Evolutionary conservation across 495 filamentous ascomycete genomes (phyloP), one percentile per base, ranked within the genome.

Genomic region (Hyphodiscus hymeniophilus): DNA sequence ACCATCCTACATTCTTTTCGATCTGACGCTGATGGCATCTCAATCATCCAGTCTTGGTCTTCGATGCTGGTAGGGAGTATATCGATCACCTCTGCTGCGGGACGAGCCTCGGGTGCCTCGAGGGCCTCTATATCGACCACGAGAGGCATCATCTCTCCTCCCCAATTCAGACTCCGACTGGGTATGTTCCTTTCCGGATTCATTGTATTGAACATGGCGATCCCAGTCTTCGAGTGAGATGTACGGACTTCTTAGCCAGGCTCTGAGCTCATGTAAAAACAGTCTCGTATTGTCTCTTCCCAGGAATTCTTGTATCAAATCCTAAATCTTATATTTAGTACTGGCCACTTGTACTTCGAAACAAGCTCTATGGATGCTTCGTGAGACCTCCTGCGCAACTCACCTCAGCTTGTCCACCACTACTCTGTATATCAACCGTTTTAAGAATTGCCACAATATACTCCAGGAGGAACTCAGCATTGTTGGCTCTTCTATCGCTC

Each of bases 401-500:
- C n/a, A n/a, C n/a, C n/a, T 95, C 89, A 0, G 92, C 89, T 50
- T 91, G 84, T 3, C 90, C 89, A 11, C 76, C 75, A 57, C 84
- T 85, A 7, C 81, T 85, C 58, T 89, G 89, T n/a, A 92, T 74
- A 61, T 98, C 91, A 16, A 94, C 81, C 0, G 85, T 88, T 56
- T 89, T 94, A 32, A 98, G 67, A 38, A 98, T 89, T 26, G 85
- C 85, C 38, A 96, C 65, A 46, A 94, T 77, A 57, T 94, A 95
- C 54, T 92, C 88, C 17, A 95, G 78, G 20, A 98, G 60, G 48
- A 94, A 98, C 57, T 95, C 91, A 11, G 85, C 81, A 61, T 91
- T 94, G 54, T 82, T 85, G 3, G 75, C 73, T 35, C 79, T 71
- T 32, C 78, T 73, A 41, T 56, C 54, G 0, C 43, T 42, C 26